Conservation (phyloP, 495 filamentous ascomycete species). For the Aspergillus conjunctus region DNA sequence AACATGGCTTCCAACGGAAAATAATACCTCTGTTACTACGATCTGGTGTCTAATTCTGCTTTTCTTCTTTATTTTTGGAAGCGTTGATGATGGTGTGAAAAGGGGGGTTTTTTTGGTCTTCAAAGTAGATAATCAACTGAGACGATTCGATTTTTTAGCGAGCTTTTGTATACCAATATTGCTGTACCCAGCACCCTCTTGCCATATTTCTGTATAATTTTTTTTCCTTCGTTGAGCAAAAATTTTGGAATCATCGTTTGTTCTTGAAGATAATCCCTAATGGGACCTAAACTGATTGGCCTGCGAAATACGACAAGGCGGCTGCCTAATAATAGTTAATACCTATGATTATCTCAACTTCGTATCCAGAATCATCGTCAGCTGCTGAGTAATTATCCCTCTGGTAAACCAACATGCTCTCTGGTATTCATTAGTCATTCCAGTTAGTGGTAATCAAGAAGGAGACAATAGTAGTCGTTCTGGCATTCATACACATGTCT, state of each 20-base stretch:
- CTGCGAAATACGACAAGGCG: slow-evolving; percentile 11
- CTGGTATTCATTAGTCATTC: neutral
- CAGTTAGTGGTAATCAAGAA: neutral
- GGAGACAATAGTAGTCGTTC: neutral
- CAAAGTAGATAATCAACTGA: neutral
- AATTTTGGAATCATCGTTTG: neutral
- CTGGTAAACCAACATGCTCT: no score
- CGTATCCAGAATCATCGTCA: neutral
- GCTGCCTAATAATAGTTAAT: slow-evolving; percentile 15
- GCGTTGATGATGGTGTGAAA: neutral
- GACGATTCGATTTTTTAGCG: neutral
- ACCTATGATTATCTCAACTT: neutral
- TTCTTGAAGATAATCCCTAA: neutral
- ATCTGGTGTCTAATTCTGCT: neutral
- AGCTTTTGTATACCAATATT: neutral
- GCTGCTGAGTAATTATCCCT: no score
- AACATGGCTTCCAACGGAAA: slow-evolving; percentile 3
- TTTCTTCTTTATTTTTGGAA: neutral
- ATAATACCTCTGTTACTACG: neutral
- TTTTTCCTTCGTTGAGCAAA: neutral
- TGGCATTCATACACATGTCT: neutral
- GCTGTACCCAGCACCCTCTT: no score
- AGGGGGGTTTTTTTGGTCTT: neutral
- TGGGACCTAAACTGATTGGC: slow-evolving; percentile 4
- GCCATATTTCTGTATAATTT: neutral